phyloP scores from a whole-genome alignment of 495 filamentous ascomycete genomes.

The Penicillium malachiteum region DNA sequence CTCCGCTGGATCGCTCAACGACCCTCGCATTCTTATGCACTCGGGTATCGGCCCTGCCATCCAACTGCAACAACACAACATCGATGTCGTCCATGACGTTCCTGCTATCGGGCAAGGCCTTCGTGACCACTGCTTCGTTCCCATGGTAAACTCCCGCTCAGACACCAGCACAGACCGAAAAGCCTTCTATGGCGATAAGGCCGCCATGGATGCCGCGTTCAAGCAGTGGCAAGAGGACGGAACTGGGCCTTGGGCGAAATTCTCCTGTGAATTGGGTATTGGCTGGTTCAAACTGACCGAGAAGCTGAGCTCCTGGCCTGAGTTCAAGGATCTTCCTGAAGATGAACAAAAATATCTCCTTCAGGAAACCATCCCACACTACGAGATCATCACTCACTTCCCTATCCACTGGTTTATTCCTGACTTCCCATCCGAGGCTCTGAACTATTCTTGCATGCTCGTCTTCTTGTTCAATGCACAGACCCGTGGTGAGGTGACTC shows the following conservation, averaged over 20 bases:
- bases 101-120: slow-evolving; percentile 33
- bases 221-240: slow-evolving; percentile 47
- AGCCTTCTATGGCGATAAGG: slow-evolving; percentile 26
- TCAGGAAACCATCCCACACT: slow-evolving; percentile 41
- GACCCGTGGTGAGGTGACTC: slow-evolving; percentile 47
- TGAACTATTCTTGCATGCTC: slow-evolving; percentile 22
- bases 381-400: slow-evolving; percentile 38
- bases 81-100: slow-evolving; percentile 23
- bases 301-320: slow-evolving; percentile 29
- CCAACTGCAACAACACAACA: slow-evolving; percentile 21
- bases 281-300: slow-evolving; percentile 53
- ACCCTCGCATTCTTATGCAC: slow-evolving; percentile 48
- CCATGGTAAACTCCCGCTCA: slow-evolving; percentile 20
- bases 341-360: slow-evolving; percentile 35
- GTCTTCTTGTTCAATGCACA: slow-evolving; percentile 30
- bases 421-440: slow-evolving; percentile 20
- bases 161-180: slow-evolving; percentile 23
- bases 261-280: slow-evolving; percentile 42
- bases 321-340: slow-evolving; percentile 42
- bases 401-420: slow-evolving; percentile 30
- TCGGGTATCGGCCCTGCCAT: slow-evolving; percentile 38
- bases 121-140: slow-evolving; percentile 27
- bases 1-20: slow-evolving; percentile 45
- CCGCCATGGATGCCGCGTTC: slow-evolving; percentile 35
- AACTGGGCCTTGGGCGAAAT: slow-evolving; percentile 42